A percentile compares a stretch with the other conserved stretches of the same genome.
Evolutionary conservation across 2,329 filamentous ascomycete species (phyloP).

Genomic region (Cercospora sp.): DNA sequence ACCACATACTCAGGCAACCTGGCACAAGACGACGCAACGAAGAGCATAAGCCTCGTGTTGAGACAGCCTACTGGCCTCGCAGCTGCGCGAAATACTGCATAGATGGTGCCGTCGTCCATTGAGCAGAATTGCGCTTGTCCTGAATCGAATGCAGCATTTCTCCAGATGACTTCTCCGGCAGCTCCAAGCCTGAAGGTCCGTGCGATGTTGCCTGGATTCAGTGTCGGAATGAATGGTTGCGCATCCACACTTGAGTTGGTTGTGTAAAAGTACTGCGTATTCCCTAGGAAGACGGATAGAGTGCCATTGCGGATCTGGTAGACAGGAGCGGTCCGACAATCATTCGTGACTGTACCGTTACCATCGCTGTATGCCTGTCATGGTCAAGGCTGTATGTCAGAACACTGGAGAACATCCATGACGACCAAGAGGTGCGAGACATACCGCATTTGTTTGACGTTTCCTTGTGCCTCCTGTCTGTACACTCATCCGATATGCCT

Average conservation of each 20-base stretch:
- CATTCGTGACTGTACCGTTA: conserved; percentile 29
- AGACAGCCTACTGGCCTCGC: conserved; percentile 7
- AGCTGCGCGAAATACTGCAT: conserved; percentile 10
- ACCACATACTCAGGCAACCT: conserved; percentile 4
- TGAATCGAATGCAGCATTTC: conserved; percentile 8
- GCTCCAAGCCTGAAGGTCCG: conserved; percentile 6
- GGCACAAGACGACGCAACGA: conserved; percentile 12
- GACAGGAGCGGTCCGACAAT: conserved; percentile 9
- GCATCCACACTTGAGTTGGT: conserved; percentile 4
- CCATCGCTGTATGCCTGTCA: conserved; percentile 24
- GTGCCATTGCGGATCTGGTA: conserved; percentile 13
- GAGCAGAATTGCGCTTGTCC: conserved; percentile 16
- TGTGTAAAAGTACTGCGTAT: conserved; percentile 10
- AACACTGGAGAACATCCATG: not conserved
- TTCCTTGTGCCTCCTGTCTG: not conserved
- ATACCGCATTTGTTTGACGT: conserved; percentile 7
- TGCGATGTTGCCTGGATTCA: not conserved
- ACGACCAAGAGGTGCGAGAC: not conserved
- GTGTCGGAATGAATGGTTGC: conserved; percentile 6
- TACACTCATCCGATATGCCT: conserved; percentile 7
- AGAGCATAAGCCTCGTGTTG: not conserved
- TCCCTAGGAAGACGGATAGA: not conserved
- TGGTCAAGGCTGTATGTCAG: not conserved
- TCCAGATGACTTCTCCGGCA: conserved; percentile 8
- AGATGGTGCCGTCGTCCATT: conserved; percentile 7